Conservation (phyloP, 352 stramenopile genomes). For the Phytophthora melonis region DNA sequence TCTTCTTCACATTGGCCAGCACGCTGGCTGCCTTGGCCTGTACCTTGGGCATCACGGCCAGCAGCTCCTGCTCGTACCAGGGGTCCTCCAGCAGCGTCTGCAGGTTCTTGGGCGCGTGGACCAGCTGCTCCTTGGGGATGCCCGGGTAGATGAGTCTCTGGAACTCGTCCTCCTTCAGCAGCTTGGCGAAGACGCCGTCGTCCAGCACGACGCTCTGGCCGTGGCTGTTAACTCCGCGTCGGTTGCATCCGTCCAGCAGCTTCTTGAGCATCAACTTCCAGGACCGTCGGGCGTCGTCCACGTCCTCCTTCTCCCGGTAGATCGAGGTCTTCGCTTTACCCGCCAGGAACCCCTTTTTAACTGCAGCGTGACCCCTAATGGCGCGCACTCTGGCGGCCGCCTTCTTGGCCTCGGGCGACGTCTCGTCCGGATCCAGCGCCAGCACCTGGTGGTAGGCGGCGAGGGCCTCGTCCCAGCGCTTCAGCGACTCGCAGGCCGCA, state of each 20-base stretch:
- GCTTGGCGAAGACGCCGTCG: constrained; percentile 82
- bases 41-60: constrained; percentile 86
- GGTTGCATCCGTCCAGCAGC: constrained; percentile 69
- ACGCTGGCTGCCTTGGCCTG: constrained; percentile 81
- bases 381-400: constrained; percentile 58
- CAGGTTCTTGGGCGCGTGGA: constrained; percentile 74
- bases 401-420: constrained; percentile 57
- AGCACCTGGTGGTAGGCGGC: constrained; percentile 81
- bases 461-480: constrained; percentile 69
- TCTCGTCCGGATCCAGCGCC: constrained; percentile 53
- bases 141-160: constrained; percentile 84
- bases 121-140: constrained; percentile 73
- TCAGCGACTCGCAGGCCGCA: constrained; percentile 75
- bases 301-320: constrained; percentile 74
- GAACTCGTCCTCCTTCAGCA: constrained; percentile 78
- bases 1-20: constrained; percentile 82
- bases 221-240: constrained; percentile 57
- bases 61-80: constrained; percentile 82
- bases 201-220: constrained; percentile 73
- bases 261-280: constrained; percentile 77
- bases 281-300: constrained; percentile 44
- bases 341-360: constrained; percentile 67
- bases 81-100: constrained; percentile 79
- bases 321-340: constrained; percentile 45
- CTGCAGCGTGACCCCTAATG: constrained; percentile 10